These are phyloP conservation scores for Pseudozyma sp. DNA, from an alignment of 1,284 basidiomycete genomes.

Conservation along the genomic window DNA sequence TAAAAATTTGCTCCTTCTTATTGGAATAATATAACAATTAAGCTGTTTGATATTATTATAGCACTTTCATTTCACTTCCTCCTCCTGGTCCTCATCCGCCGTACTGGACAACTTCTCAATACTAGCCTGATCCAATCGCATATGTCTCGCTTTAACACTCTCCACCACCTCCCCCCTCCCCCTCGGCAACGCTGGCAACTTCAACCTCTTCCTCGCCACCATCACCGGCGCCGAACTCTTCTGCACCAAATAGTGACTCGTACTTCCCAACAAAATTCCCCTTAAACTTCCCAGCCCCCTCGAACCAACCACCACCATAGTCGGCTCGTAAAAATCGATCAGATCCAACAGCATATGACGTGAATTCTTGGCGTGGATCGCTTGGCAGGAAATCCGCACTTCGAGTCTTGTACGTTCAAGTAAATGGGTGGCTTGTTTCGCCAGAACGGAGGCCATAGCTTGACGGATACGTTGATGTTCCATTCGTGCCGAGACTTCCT, in stretches of 20 bases:
- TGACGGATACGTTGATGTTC: conserved; percentile 92
- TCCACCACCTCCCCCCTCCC: conserved; percentile 67
- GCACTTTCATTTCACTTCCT: too few relatives aligned
- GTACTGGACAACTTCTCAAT: conserved; percentile 60
- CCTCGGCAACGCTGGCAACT: conserved; percentile 62
- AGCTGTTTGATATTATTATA: too few relatives aligned
- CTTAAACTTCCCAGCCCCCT: conserved; percentile 89
- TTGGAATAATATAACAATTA: too few relatives aligned
- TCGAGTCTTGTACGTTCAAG: conserved; percentile 89
- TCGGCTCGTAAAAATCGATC: conserved; percentile 89
- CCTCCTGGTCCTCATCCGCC: conserved; percentile 5
- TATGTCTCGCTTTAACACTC: conserved; percentile 61
- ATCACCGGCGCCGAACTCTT: conserved; percentile 91
- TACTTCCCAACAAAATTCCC: conserved; percentile 94
- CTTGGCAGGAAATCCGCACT: conserved; percentile 88
- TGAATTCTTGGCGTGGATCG: conserved; percentile 89
- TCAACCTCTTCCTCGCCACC: conserved; percentile 71
- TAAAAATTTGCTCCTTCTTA: too few relatives aligned
- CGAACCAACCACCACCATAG: conserved; percentile 94
- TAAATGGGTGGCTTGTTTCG: conserved; percentile 86
- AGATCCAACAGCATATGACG: conserved; percentile 90
- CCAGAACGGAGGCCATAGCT: conserved; percentile 82
- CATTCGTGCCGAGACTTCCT: conserved; percentile 81
- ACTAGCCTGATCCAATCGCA: conserved; percentile 64
- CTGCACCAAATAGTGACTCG: conserved; percentile 95